Base-by-base conservation (phyloP, 495 filamentous ascomycete species). In the Staphylotrichum tortipilum region DNA sequence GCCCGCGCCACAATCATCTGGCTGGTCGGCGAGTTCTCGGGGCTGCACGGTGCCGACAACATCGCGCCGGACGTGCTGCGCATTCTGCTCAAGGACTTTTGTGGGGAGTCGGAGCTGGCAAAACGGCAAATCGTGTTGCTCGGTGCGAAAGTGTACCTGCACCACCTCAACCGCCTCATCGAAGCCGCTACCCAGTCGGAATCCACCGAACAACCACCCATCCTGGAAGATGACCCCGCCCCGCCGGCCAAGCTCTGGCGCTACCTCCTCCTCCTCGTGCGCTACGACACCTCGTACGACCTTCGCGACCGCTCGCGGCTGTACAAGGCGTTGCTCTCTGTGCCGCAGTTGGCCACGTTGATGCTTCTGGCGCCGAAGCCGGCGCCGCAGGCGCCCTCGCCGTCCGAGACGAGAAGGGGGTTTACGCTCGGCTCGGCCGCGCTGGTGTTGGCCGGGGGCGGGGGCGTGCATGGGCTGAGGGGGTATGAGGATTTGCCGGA, bases 271-370 rank as follows among this genome's bases (percentile, higher is more conserved):
- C 79, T 90, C 29, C 77, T 98, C 7, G 85, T 83, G 11, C 81
- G 92, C 51, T 98, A 97, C 60, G 91, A 95, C 55, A 85, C 83
- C 0, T 95, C 90, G 4, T 98, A 96, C 63, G 89, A 95, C 60
- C 80, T 97, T 4, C 88, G 92, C 33, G 92, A 96, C 58, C 86
- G 92, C 18, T 80, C 89, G 2, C 78, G 92, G 7, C 70, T 95
- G 23, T 96, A 94, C 68, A 89, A 87, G 54, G 80, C 85, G 2
- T 78, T 98, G 4, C 78, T 98, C 1, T 76, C 79, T 18, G 78
- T 78, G 10, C 86, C 90, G 0, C 88, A 95, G 60, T 79, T 98
- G 14, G 92, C 92, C 14, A 89, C 83, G 7, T 74, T 98, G 4
- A 81, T 96, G 55, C 81, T 98, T 0, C 77, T 96, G 0, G 92